Evolutionary conservation across 176 grass and related monocot species (phyloP).

Genomic region (sorghum (Sorghum bicolor)): DNA sequence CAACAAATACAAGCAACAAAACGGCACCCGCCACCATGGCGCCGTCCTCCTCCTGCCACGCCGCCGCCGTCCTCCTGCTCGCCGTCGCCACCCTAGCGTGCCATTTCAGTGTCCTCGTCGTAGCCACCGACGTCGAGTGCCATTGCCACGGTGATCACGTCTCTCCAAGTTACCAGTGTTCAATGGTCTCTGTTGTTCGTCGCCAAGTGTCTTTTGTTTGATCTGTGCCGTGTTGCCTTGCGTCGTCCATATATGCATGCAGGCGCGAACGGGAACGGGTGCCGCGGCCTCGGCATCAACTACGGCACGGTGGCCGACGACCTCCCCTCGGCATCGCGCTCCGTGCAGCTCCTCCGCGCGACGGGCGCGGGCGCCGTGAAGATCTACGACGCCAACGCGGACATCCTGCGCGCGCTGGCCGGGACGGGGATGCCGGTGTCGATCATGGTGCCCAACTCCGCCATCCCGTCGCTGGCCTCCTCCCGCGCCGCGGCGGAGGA

Average conservation of each 20-base stretch:
- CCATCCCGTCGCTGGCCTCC: slow-evolving; percentile 46
- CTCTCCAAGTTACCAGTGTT: background rate
- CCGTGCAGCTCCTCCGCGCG: slow-evolving; percentile 45
- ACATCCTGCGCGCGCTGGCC: slow-evolving; percentile 52
- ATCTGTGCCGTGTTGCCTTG: background rate
- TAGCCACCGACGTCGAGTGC: background rate
- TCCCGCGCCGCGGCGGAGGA: slow-evolving; percentile 38
- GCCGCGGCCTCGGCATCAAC: slow-evolving; percentile 56
- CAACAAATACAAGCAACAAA: background rate
- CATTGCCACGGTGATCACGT: slow-evolving; percentile 7
- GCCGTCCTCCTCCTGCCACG: background rate
- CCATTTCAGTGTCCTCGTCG: background rate
- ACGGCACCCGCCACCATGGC: background rate
- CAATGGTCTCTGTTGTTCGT: background rate
- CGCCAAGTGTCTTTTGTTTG: background rate
- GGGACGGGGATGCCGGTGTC: slow-evolving; percentile 49
- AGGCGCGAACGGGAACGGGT: slow-evolving; percentile 35
- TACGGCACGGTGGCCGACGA: slow-evolving; percentile 68
- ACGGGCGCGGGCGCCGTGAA: slow-evolving; percentile 52
- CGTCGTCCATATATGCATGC: background rate
- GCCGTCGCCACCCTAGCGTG: background rate
- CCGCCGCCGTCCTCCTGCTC: background rate
- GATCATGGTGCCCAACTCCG: slow-evolving; percentile 66
- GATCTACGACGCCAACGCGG: slow-evolving; percentile 73
- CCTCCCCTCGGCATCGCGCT: slow-evolving; percentile 42